Conservation (phyloP, 2,329 filamentous ascomycete genomes). For the Cytospora paraplurivora region DNA sequence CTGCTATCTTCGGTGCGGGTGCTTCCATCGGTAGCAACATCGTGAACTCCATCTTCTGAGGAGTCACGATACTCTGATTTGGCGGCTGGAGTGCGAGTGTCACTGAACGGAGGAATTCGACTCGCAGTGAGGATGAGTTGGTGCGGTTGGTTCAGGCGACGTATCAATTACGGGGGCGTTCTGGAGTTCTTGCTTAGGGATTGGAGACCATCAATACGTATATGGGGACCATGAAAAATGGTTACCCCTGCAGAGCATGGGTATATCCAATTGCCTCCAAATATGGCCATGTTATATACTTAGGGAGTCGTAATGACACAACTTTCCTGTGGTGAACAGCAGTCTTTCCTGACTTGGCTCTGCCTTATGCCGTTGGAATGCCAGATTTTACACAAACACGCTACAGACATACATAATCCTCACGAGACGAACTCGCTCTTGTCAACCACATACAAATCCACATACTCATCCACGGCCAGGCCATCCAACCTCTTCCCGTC, state of each 20-base stretch:
- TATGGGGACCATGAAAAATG: too few relatives aligned
- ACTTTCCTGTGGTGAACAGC: background rate
- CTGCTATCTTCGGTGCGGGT: constrained; percentile 88
- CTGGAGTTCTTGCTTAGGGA: constrained; percentile 3
- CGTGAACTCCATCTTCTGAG: constrained; percentile 86
- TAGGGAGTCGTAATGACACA: constrained; percentile 16
- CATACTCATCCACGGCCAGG: constrained; percentile 88
- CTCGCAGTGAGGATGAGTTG: background rate
- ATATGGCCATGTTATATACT: background rate
- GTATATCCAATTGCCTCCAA: background rate
- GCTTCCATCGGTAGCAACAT: constrained; percentile 88
- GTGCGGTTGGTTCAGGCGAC: background rate
- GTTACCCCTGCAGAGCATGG: background rate
- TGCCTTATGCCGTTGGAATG: background rate
- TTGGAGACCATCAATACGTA: background rate
- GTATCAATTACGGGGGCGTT: constrained; percentile 9
- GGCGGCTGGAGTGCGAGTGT: background rate
- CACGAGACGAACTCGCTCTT: constrained; percentile 28
- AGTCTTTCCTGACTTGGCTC: background rate
- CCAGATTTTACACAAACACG: background rate
- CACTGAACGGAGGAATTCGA: background rate
- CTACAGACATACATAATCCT: background rate
- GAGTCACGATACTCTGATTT: background rate
- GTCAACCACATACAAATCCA: constrained; percentile 67
- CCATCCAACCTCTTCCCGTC: constrained; percentile 74